These are phyloP conservation scores for Irpex sp. DNA, from an alignment of 1,284 basidiomycete genomes.

Conservation along the genomic window DNA sequence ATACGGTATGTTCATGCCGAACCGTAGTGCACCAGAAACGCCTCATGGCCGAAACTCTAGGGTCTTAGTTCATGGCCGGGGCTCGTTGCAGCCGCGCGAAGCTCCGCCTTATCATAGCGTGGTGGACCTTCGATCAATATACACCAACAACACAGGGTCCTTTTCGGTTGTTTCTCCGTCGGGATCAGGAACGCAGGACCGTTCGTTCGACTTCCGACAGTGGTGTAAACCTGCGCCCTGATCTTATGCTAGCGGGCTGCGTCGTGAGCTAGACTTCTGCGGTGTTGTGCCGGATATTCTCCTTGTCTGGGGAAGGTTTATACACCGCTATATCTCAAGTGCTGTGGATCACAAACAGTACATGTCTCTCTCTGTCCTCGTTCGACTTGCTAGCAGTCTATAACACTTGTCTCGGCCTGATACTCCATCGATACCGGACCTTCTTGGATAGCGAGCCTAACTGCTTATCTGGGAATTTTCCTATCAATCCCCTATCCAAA, in stretches of 20 bases:
- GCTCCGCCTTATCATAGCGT: neutral
- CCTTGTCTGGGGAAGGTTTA: neutral
- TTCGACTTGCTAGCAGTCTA: too few relatives aligned
- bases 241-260: neutral
- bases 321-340: neutral
- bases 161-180: neutral
- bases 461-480: neutral
- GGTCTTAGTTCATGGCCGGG: neutral
- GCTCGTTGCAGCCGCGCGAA: neutral
- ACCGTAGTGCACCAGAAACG: neutral
- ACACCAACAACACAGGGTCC: neutral
- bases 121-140: neutral
- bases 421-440: neutral
- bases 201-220: neutral
- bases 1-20: neutral
- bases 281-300: constrained; percentile 6
- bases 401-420: too few relatives aligned
- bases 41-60: neutral
- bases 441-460: neutral
- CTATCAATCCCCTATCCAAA: neutral
- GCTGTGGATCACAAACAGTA: neutral
- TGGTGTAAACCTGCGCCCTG: neutral
- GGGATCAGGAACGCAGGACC: neutral
- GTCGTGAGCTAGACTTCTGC: neutral
- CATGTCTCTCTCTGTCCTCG: too few relatives aligned